Evolutionary conservation across 2,329 filamentous ascomycete species (phyloP), one percentile per base, ranked within the genome.

Genomic region (Clathrospora elynae): DNA sequence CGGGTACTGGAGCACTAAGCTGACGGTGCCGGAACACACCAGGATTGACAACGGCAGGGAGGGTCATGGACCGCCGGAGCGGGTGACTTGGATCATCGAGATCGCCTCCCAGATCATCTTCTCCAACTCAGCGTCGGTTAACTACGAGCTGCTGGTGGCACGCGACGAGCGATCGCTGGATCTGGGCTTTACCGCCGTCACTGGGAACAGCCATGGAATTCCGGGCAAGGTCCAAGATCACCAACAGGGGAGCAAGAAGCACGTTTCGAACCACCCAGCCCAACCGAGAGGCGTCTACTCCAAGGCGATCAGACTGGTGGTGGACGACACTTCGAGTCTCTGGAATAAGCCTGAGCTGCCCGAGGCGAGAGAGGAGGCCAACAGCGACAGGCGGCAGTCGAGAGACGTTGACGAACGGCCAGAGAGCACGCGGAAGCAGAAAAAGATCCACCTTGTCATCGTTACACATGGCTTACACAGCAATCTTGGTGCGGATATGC

Each of bases 401-500:
- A 57, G 57, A 12, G 63, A 68, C 3, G 29, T 64, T 20, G 47
- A 53, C 13, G 40, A 51, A 7, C 37, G 45, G 13, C 47, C 49
- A 3, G 43, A 57, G 22, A 42, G 51, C 19, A 35, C 32, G 12
- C 78, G 73, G 51, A 87, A 84, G 66, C 79, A 80, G 55, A 90
- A 89, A 71, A 92, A 86, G 53, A 78, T 99, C 2, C 93, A 99
- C 66, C 75, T 99, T 28, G 93, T 99, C 16, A 78, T 99, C 22
- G 73, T 99, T 35, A 97, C 93, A 0, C 93, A 99, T 73, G 93
- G 93, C 0, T 71, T 99, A 51, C 93, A 99, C 70, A 96, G 92
- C 71, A 99, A 99, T 67, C 78, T 96, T 9, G 90, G 93, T 4
- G 88, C 90, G 14, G 93, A 99, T 67, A 96, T 99, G 93, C 77